Percentiles rank a stretch among this genome's conserved stretches.
Conservation (phyloP, 2,329 filamentous ascomycete genomes). For the Xylariaceae sp. region DNA sequence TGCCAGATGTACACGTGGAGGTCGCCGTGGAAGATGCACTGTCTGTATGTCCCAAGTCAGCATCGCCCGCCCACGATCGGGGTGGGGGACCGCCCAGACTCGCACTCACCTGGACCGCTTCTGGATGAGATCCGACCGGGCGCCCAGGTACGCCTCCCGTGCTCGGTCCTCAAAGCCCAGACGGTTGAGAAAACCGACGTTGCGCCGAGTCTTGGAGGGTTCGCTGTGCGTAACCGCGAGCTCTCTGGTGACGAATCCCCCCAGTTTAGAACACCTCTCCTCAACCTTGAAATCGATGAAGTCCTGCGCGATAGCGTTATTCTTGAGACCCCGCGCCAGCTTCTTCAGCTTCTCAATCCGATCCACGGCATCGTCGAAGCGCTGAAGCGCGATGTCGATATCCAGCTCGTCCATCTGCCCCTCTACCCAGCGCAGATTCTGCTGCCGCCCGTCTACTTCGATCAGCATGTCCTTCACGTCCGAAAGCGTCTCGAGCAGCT, state of each 20-base stretch:
- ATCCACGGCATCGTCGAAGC: constrained; percentile 75
- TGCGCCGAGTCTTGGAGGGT: constrained; percentile 67
- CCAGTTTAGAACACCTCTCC: constrained; percentile 71
- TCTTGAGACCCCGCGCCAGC: constrained; percentile 72
- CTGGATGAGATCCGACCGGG: constrained; percentile 69
- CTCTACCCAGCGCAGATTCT: constrained; percentile 94
- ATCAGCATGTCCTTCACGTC: constrained; percentile 82
- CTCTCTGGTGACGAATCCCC: constrained; percentile 67
- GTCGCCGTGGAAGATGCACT: constrained; percentile 92
- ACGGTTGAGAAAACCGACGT: constrained; percentile 76
- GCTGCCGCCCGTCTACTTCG: constrained; percentile 92
- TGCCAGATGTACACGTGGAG: constrained; percentile 91
- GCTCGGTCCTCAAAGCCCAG: constrained; percentile 88
- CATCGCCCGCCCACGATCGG: background rate
- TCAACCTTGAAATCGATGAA: constrained; percentile 89
- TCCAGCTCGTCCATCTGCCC: constrained; percentile 92
- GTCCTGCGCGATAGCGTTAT: constrained; percentile 80
- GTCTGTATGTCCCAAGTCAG: constrained; percentile 44
- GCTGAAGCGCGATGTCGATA: constrained; percentile 87
- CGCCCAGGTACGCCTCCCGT: constrained; percentile 75
- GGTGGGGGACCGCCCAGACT: background rate
- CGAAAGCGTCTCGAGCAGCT: constrained; percentile 70
- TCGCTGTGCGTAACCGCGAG: constrained; percentile 72
- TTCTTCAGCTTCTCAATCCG: constrained; percentile 79
- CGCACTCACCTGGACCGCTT: constrained; percentile 69